A percentile compares a stretch with the other conserved stretches of the same genome.
These are phyloP conservation scores for Pelargonium australe DNA, from an alignment of 441 rosid genomes.

Conservation along the genomic window DNA sequence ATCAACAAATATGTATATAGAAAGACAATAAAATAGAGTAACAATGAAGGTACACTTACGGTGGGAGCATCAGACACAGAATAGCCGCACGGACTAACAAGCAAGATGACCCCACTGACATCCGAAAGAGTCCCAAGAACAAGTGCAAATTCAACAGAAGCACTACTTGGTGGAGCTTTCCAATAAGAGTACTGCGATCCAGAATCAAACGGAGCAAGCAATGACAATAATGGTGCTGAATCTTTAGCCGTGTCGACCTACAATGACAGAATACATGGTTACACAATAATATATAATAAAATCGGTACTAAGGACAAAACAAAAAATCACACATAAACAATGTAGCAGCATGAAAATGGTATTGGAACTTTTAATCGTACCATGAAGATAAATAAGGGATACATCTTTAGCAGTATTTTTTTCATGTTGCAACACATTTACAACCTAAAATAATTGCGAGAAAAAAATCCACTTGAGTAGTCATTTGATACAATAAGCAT, in stretches of 20 bases:
- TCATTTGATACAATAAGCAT: background rate
- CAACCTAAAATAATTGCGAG: background rate
- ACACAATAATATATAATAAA: constrained; percentile 13
- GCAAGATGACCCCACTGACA: constrained; percentile 73
- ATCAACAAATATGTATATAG: background rate
- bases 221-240: constrained; percentile 75
- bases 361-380: background rate
- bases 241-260: constrained; percentile 80
- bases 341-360: background rate
- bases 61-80: constrained; percentile 73
- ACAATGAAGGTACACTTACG: constrained; percentile 40
- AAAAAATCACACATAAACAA: background rate
- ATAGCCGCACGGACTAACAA: constrained; percentile 93
- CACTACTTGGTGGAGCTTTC: constrained; percentile 74
- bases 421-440: background rate
- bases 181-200: constrained; percentile 59
- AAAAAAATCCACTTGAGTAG: background rate
- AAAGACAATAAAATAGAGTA: constrained; percentile 21
- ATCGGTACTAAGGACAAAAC: background rate
- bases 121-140: constrained; percentile 71
- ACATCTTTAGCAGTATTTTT: background rate
- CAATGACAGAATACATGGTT: constrained; percentile 16
- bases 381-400: background rate
- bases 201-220: constrained; percentile 63
- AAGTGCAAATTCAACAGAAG: constrained; percentile 58